Evolutionary conservation across 2,329 filamentous ascomycete genomes (phyloP).

Genomic region (Byssochlamys sp.): DNA sequence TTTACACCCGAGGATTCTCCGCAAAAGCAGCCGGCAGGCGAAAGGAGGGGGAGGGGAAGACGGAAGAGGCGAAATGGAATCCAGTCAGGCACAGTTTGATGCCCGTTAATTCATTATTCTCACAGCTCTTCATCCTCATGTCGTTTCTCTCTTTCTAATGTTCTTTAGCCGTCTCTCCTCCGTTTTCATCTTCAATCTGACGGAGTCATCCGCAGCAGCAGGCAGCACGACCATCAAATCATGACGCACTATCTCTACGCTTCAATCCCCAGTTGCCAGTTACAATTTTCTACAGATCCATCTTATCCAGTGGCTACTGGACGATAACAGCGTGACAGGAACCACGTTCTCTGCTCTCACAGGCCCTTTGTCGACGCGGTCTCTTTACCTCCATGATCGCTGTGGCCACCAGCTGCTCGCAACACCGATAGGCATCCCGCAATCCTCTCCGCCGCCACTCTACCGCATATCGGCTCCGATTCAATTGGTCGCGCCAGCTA

Average conservation of each 20-base stretch:
- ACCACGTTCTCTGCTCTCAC: not conserved
- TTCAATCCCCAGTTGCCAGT: slow-evolving; percentile 2
- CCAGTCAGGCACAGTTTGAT: not conserved
- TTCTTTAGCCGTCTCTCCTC: slow-evolving; percentile 1
- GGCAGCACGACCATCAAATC: slow-evolving; percentile 7
- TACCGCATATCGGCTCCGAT: not conserved
- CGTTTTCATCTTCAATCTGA: slow-evolving; percentile 1
- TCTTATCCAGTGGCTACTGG: not conserved
- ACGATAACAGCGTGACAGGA: not conserved
- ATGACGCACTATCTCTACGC: slow-evolving; percentile 5
- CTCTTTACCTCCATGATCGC: slow-evolving; percentile 4
- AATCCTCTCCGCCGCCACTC: slow-evolving; percentile 3
- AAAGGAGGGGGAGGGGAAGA: not conserved
- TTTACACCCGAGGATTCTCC: not conserved
- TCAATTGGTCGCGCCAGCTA: not conserved
- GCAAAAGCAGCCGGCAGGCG: not conserved
- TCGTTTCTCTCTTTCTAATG: not conserved
- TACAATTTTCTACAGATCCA: slow-evolving; percentile 1
- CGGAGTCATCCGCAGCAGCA: slow-evolving; percentile 2
- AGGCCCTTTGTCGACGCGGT: not conserved
- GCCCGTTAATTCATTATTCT: slow-evolving; percentile 2
- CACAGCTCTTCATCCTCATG: not conserved
- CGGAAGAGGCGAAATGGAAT: not conserved
- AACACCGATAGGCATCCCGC: not conserved
- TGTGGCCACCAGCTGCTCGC: not conserved